These are phyloP conservation scores for Saccharomyces hybrid DNA, from an alignment of 1,139 yeast genomes.

Conservation along the genomic window DNA sequence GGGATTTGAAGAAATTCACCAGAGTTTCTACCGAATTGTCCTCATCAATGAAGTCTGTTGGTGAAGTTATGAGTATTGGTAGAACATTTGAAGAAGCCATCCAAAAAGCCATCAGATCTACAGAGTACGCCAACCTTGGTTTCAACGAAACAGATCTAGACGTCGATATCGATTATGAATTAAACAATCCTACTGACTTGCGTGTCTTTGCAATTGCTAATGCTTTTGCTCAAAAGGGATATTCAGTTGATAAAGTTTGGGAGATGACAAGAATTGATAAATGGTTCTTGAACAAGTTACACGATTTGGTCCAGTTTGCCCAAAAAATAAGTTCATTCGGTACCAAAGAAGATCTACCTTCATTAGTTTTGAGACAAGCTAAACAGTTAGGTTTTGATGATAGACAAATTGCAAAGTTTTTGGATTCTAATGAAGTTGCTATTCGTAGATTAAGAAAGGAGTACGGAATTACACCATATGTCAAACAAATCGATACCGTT, in stretches of 20 bases:
- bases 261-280: conserved; percentile 87
- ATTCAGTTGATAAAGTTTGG: conserved; percentile 90
- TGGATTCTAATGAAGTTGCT: conserved; percentile 87
- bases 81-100: conserved; percentile 97
- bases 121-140: conserved; percentile 91
- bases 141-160: conserved; percentile 87
- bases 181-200: conserved; percentile 41
- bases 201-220: conserved; percentile 33
- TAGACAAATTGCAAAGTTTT: conserved; percentile 88
- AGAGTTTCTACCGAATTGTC: conserved; percentile 84
- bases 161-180: conserved; percentile 81
- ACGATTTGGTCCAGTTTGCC: conserved; percentile 64
- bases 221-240: conserved; percentile 68
- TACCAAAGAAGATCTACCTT: conserved; percentile 54
- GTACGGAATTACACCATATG: too few relatives aligned
- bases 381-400: conserved; percentile 97
- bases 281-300: conserved; percentile 91
- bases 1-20: conserved; percentile 96
- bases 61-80: conserved; percentile 98
- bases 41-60: conserved; percentile 97
- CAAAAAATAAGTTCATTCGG: conserved; percentile 54
- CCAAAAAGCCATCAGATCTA: conserved; percentile 95
- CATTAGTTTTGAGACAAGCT: conserved; percentile 64
- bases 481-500: too few relatives aligned
- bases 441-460: conserved; percentile 30